Conservation (phyloP, 768 basidiomycete species). For the Aureoboletus auriporus region DNA sequence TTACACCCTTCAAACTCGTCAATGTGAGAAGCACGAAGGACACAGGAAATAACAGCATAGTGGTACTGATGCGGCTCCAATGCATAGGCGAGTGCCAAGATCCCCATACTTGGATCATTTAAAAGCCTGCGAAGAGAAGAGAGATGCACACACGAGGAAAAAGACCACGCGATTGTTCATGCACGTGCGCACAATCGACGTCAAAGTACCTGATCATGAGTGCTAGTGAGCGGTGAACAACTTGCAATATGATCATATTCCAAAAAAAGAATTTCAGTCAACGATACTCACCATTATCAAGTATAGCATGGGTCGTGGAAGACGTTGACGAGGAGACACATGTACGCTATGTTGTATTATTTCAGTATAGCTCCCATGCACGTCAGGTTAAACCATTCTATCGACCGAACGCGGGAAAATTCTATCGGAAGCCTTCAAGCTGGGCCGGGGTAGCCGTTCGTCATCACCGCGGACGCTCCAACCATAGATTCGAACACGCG, state of each 20-base stretch:
- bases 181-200: too few relatives aligned
- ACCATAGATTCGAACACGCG: background rate
- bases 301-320: too few relatives aligned
- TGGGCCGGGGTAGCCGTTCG: background rate
- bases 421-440: background rate
- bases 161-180: too few relatives aligned
- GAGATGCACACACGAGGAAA: too few relatives aligned
- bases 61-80: background rate
- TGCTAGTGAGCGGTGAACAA: too few relatives aligned
- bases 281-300: too few relatives aligned
- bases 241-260: too few relatives aligned
- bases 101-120: background rate
- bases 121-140: background rate
- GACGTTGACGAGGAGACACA: background rate
- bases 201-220: too few relatives aligned
- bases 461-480: background rate
- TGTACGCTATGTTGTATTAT: background rate
- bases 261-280: too few relatives aligned
- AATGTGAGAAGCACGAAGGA: slow-evolving; percentile 13
- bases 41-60: slow-evolving; percentile 13
- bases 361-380: slow-evolving; percentile 2
- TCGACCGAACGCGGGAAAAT: background rate
- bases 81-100: too few relatives aligned
- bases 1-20: background rate
- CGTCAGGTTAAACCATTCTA: background rate